These are phyloP conservation scores for Allomyces macrogynus DNA, from an alignment of 192 early-diverging fungal species.

Conservation along the genomic window DNA sequence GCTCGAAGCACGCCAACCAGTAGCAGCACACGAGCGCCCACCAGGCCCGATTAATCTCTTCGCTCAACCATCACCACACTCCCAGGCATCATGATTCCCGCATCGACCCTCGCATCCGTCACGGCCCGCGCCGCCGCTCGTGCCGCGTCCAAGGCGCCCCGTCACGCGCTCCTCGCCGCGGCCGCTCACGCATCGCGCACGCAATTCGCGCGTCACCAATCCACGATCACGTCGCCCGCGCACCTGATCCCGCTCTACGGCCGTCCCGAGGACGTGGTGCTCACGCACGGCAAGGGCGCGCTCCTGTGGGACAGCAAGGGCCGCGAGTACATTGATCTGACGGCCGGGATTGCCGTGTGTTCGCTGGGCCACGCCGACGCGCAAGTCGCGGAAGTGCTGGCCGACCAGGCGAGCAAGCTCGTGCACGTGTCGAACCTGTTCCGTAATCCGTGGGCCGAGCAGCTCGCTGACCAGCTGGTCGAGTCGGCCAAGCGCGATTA, in stretches of 20 bases:
- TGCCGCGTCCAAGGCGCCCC: no score
- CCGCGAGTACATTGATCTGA: constrained; percentile 74
- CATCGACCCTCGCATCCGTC: no score
- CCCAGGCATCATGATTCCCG: no score
- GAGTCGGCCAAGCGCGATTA: constrained; percentile 27
- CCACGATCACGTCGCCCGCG: no score
- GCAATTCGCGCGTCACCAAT: no score
- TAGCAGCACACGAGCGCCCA: no score
- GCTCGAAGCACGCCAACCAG: no score
- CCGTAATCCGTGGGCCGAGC: constrained; percentile 68
- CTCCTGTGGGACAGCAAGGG: constrained; percentile 55
- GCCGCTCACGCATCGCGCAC: no score
- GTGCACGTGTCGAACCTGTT: constrained; percentile 85
- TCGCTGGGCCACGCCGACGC: constrained; percentile 75
- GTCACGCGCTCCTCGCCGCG: no score
- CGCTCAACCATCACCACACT: no score
- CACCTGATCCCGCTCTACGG: not conserved
- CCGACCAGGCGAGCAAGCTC: constrained; percentile 62
- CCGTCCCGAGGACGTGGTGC: constrained; percentile 7
- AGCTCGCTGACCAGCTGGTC: constrained; percentile 54
- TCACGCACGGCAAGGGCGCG: constrained; percentile 65
- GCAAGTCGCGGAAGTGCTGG: constrained; percentile 44
- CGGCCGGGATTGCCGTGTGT: constrained; percentile 85
- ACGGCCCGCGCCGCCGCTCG: no score
- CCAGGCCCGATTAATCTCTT: no score